Evolutionary conservation across 225 moss, liverwort and hornwort genomes (phyloP), one percentile per base, ranked within the genome.

Genomic region (Bryoerythrophyllum caledonicum): DNA sequence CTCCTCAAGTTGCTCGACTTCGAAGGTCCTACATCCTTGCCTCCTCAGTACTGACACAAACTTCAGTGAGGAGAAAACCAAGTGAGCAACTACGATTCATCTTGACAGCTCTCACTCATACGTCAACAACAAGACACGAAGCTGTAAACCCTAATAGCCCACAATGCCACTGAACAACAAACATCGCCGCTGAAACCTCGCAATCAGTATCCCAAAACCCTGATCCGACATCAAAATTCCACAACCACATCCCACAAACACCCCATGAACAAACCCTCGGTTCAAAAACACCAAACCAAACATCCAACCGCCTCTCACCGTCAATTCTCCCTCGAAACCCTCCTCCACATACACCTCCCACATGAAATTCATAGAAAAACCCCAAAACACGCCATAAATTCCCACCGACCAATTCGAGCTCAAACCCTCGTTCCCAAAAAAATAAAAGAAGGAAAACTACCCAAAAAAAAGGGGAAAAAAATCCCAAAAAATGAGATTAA

Each of bases 111-210:
- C 52, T 26, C 49, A 66, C 49, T 67, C 66, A 51, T 67, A 72
- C 14, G 72, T 26, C 67, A 34, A 68, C 51, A 19, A 61, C 61
- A 73, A 51, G 28, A 8, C 14, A 55, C 13, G 44, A 57, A 61
- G 37, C 70, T 70, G 37, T 4, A 75, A 62, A 70, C 46, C 75
- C 80, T 49, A 80, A 64, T 11, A 40, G n/a, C 49, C 17, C 34
- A 25, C 63, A 63, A 65, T 40, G 28, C 58, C 62, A 67, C 21
- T 51, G 38, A 73, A 56, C 9, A 73, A 40, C 49, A 53, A 12
- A 63, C 24, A 44, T 4, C 72, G 27, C 34, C 53, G 74, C 60
- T 68, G 24, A 63, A 55, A 48, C 23, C 73, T 62, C 23, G n/a
- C n/a, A n/a, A n/a, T 11, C 2, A 3, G 13, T 8, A 12, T 2